These are phyloP conservation scores for Sarocladium strictum DNA, from an alignment of 2,329 filamentous ascomycete genomes.

Conservation along the genomic window DNA sequence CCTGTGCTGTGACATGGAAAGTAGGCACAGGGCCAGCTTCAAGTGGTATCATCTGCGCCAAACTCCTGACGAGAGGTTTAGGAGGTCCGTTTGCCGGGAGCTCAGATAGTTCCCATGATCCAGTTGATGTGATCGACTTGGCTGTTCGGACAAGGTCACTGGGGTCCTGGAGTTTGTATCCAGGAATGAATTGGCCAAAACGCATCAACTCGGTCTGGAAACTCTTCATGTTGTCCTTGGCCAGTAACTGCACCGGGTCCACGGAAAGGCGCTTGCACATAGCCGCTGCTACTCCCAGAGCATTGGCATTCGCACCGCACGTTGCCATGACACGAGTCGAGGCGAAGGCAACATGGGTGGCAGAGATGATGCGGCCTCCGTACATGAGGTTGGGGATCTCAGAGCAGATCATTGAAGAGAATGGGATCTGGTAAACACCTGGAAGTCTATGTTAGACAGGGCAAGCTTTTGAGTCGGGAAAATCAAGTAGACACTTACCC, in stretches of 20 bases:
- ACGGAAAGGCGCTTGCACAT: slow-evolving; percentile 16
- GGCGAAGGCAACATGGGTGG: slow-evolving; percentile 18
- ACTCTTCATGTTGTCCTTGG: slow-evolving; percentile 18
- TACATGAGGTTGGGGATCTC: slow-evolving; percentile 20
- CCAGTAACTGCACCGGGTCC: slow-evolving; percentile 17
- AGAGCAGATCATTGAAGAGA: slow-evolving; percentile 19
- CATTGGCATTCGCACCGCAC: slow-evolving; percentile 18
- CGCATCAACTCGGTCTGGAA: slow-evolving; percentile 19
- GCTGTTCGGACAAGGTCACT: slow-evolving; percentile 14
- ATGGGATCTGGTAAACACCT: slow-evolving; percentile 19
- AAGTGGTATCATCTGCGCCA: slow-evolving; percentile 19
- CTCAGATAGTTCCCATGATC: slow-evolving; percentile 14
- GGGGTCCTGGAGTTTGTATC: slow-evolving; percentile 17
- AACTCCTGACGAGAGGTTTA: slow-evolving; percentile 18
- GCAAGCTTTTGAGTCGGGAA: too few species aligned
- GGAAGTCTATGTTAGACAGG: not conserved
- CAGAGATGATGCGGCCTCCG: slow-evolving; percentile 19
- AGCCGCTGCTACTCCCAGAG: slow-evolving; percentile 16
- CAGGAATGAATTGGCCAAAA: slow-evolving; percentile 18
- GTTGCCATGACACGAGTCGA: slow-evolving; percentile 21
- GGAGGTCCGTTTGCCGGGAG: slow-evolving; percentile 17
- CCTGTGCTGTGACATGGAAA: slow-evolving; percentile 14
- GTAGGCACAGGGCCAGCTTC: slow-evolving; percentile 14
- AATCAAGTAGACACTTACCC: slow-evolving; percentile 8
- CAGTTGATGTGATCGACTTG: slow-evolving; percentile 9